Base-by-base conservation (phyloP, 2,329 filamentous ascomycete genomes). In the Xylariales sp. region DNA sequence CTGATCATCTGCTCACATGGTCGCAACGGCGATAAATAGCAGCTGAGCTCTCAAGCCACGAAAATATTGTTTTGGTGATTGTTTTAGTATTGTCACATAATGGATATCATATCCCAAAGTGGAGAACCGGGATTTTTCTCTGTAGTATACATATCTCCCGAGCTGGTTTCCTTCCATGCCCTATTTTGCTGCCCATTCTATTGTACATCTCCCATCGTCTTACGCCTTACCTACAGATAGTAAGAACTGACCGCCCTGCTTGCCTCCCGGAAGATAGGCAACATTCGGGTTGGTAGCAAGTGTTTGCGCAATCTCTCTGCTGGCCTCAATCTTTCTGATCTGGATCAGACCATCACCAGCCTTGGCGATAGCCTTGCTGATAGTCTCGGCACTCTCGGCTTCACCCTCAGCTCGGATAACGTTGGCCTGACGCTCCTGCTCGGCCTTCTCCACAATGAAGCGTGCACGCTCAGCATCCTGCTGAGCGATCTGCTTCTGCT, bases 401-500 rank as follows among this genome's bases (percentile, higher is more conserved):
- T 98, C 93, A 61, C 93, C 93, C 77, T 98, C 93, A 37, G 93
- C 93, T 40, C 93, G 81, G 66, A 98, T 98, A 57, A 98, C 93
- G 69, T 93, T 97, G 53, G 93, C 93, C 71, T 98, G 93, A 56
- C 93, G 79, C 73, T 98, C 93, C 74, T 98, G 93, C 78, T 98
- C 93, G 44, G 93, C 93, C 65, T 88, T 88, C 78, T 98, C 93
- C 62, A 98, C 93, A 53, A 98, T 94, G 74, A 98, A 98, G 50
- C 93, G 81, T 33, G 93, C 93, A 49, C 93, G 81, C 76, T 98
- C 93, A 47, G 93, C 93, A 61, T 98, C 93, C 69, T 98, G 93
- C 72, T 98, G 93, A 40, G 93, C 93, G 64, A 98, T 98, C 76
- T 98, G 93, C 82, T 98, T 98, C 80, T 98, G 93, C 73, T 98